Base-by-base conservation (phyloP, 495 filamentous ascomycete species). In the Penicillium dipodomyicola region DNA sequence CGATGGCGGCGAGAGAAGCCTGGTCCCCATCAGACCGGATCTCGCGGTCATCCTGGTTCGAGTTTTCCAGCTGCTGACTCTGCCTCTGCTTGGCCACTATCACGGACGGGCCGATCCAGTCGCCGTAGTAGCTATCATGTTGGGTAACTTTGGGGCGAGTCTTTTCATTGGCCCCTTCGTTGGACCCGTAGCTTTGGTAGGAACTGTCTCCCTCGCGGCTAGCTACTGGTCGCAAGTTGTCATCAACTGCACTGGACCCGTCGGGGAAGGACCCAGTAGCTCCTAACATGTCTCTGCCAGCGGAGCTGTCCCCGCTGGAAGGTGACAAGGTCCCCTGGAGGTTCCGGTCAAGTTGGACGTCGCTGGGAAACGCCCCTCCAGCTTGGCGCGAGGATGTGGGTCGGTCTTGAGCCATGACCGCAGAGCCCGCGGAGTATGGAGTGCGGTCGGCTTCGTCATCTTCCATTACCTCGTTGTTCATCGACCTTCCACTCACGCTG, bases 331-430 rank as follows among this genome's bases (percentile, higher is more conserved):
- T 84, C 59, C 83, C 86, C 65, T 89, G 87, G 79, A 89, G 82
- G 77, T 87, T 81, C 74, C 89, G 83, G 64, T 89, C 85, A 63
- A 96, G 82, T 67, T 90, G 83, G 51, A 95, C 71, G 72, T 94
- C 89, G 70, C 87, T 91, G 64, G 92, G 91, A 73, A 96, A 96
- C 60, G 90, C 85, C 72, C 92, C 91, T 79, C 91, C 92, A 80
- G 88, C 82, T 70, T 86, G 83, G 61, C 91, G 87, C 22, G 73
- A 71, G 61, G 75, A 74, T 22, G 71, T 75, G 39, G 78, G 76
- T 42, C 77, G 70, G n/a, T 77, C 77, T 27, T 72, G 69, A 46
- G 61, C 59, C 56, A 75, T 56, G 40, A 75, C 77, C 25, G 80
- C 77, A 5, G 82, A 82, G 47, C 73, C 76, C 19, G 83, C 81